Evolutionary conservation across 2,329 filamentous ascomycete species (phyloP).

Genomic region (Xylaria sp.): DNA sequence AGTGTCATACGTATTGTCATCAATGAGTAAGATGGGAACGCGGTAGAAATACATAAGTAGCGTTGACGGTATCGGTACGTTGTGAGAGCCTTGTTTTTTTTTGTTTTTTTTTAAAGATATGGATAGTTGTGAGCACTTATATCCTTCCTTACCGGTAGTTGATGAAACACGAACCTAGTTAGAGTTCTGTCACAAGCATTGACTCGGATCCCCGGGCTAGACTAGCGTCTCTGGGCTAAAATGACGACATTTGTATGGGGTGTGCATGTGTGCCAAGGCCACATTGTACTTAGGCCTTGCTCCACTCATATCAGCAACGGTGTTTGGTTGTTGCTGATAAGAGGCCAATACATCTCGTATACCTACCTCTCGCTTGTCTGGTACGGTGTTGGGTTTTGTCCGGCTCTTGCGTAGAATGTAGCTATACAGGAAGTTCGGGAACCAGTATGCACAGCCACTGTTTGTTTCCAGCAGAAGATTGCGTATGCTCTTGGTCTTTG

Average conservation of each 20-base stretch:
- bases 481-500: slow-evolving; percentile 19
- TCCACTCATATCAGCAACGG: neutral
- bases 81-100: neutral
- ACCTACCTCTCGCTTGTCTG: too few species aligned
- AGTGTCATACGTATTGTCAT: neutral
- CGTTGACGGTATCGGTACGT: neutral
- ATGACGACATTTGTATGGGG: slow-evolving; percentile 26
- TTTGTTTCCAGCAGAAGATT: neutral
- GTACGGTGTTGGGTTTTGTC: neutral
- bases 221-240: neutral
- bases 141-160: too few species aligned
- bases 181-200: slow-evolving; percentile 8
- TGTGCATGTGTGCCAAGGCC: neutral
- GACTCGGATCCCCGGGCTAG: neutral
- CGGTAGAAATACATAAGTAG: neutral
- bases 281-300: neutral
- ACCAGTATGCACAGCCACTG: neutral
- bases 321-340: neutral
- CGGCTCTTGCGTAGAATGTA: neutral
- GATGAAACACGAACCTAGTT: slow-evolving; percentile 11
- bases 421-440: neutral
- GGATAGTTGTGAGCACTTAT: too few species aligned
- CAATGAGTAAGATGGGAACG: neutral
- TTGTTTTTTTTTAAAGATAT: too few species aligned
- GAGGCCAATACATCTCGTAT: neutral